phyloP scores from a whole-genome alignment of 805 yeast genomes.

The Starmera dryadoides region DNA sequence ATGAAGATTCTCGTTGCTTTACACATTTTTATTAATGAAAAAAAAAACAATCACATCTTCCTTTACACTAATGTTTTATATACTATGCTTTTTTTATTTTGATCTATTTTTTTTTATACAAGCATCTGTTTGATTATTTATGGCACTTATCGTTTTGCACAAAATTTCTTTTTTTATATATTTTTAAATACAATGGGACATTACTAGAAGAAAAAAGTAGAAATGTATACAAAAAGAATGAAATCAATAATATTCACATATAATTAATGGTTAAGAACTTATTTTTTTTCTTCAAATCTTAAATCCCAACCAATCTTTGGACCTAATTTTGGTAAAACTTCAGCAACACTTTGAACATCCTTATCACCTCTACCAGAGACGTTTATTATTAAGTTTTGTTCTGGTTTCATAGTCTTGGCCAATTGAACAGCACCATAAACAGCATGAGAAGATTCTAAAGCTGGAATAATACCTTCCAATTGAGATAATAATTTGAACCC shows the following conservation, averaged over 20 bases:
- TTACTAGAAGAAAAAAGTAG: too few species aligned
- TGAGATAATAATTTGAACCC: slow-evolving; percentile 89
- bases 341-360: slow-evolving; percentile 97
- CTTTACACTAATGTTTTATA: slow-evolving; percentile 74
- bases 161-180: too few species aligned
- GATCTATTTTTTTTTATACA: too few species aligned
- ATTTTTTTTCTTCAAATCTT: slow-evolving; percentile 63
- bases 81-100: too few species aligned
- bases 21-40: slow-evolving; percentile 67
- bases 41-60: too few species aligned
- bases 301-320: slow-evolving; percentile 94
- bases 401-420: slow-evolving; percentile 77
- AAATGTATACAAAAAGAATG: too few species aligned
- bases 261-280: too few species aligned
- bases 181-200: too few species aligned
- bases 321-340: slow-evolving; percentile 82
- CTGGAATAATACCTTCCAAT: slow-evolving; percentile 97
- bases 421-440: slow-evolving; percentile 83
- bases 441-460: slow-evolving; percentile 96
- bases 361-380: slow-evolving; percentile 99
- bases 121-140: too few species aligned
- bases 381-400: slow-evolving; percentile 78
- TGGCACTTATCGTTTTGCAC: too few species aligned
- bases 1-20: slow-evolving; percentile 66
- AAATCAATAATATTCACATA: too few species aligned